phyloP scores from a whole-genome alignment of 2,329 filamentous ascomycete genomes.

The Verticillium dahliae region DNA sequence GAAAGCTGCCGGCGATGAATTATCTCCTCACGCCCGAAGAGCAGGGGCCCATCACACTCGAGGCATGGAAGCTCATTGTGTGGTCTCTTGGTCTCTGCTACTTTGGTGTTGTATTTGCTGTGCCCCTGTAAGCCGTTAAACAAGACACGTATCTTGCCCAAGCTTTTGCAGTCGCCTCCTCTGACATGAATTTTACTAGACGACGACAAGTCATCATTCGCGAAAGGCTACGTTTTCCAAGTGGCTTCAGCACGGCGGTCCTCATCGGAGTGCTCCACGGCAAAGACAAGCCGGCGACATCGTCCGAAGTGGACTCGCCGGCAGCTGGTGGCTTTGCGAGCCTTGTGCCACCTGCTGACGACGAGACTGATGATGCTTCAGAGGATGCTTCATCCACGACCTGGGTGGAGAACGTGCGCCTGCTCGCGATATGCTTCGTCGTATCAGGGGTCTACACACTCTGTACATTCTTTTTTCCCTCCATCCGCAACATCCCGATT shows the following conservation, averaged over 20 bases:
- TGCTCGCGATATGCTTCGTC: constrained; percentile 51
- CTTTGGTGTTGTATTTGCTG: constrained; percentile 94
- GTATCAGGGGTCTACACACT: constrained; percentile 66
- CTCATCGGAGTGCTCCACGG: constrained; percentile 84
- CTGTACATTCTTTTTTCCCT: constrained; percentile 81
- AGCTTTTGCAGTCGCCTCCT: background rate
- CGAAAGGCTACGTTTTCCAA: constrained; percentile 90
- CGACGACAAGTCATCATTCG: constrained; percentile 86
- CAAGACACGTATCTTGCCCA: background rate
- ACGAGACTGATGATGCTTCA: constrained; percentile 1
- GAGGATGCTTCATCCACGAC: constrained; percentile 13
- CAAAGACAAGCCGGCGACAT: constrained; percentile 20
- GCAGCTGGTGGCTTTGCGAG: constrained; percentile 35
- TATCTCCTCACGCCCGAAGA: constrained; percentile 75
- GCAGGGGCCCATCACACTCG: constrained; percentile 66
- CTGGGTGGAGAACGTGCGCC: constrained; percentile 42
- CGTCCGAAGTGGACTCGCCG: constrained; percentile 18
- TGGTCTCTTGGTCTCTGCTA: constrained; percentile 94
- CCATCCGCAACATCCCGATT: constrained; percentile 78
- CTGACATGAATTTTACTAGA: constrained; percentile 20
- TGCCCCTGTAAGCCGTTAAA: constrained; percentile 57
- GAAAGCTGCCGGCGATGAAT: constrained; percentile 78
- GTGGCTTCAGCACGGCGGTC: constrained; percentile 88
- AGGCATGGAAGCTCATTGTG: constrained; percentile 70
- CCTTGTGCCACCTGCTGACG: constrained; percentile 23